These are phyloP conservation scores for Fusarium siculi DNA, from an alignment of 2,329 filamentous ascomycete genomes.

Conservation along the genomic window DNA sequence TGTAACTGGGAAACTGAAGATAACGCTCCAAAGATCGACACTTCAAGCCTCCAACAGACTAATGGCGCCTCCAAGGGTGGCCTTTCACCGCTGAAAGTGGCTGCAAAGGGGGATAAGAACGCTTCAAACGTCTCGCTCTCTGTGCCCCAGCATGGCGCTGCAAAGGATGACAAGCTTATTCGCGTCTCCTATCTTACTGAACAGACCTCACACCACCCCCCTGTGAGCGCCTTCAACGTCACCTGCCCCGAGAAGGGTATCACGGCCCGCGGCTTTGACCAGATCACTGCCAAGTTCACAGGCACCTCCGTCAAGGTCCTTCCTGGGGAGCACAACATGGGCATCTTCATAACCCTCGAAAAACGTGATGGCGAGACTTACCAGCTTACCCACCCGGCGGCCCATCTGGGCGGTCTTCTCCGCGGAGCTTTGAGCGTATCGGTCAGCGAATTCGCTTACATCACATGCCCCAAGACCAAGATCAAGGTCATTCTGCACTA, in stretches of 20 bases:
- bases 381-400: conserved; percentile 93
- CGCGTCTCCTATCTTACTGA: conserved; percentile 95
- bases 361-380: conserved; percentile 88
- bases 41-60: conserved; percentile 51
- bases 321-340: conserved; percentile 91
- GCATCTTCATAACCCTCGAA: conserved; percentile 91
- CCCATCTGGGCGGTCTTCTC: conserved; percentile 87
- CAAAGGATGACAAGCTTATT: conserved; percentile 63
- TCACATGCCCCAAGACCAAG: conserved; percentile 89
- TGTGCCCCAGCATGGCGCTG: conserved; percentile 59
- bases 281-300: conserved; percentile 97
- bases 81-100: conserved; percentile 60
- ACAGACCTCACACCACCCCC: conserved; percentile 97
- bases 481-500: conserved; percentile 95
- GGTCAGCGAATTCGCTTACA: conserved; percentile 88
- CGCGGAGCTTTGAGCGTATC: conserved; percentile 89
- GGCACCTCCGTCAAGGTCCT: conserved; percentile 93
- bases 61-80: conserved; percentile 54
- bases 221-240: conserved; percentile 94
- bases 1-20: conserved; percentile 97
- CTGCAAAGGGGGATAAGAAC: conserved; percentile 56
- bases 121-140: conserved; percentile 62
- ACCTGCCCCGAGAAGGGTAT: conserved; percentile 93
- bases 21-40: conserved; percentile 73
- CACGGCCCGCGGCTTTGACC: conserved; percentile 89